Evolutionary conservation across 202 grass and related monocot genomes (phyloP), one percentile per base, ranked within the genome.

Genomic region (Setaria viridis): DNA sequence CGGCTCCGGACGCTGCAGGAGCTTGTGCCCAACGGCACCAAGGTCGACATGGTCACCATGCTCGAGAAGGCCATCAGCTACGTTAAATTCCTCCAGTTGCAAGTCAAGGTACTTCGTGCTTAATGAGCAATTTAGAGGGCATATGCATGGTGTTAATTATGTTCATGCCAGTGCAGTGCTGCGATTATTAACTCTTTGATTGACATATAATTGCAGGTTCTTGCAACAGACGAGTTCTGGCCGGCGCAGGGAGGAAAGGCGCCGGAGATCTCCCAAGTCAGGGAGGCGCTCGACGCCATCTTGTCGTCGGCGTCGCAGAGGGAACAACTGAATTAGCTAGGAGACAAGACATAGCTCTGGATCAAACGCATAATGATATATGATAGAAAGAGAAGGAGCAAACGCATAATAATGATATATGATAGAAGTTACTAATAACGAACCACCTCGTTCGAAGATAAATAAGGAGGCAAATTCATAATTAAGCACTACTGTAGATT

Each of bases 21-120:
- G 88, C 82, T 99, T 20, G 93, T 99, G 45, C 93, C 93, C 42
- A 99, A 91, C 69, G 93, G 97, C 53, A 91, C 90, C 47, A 96
- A 99, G 87, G 92, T 94, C 69, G 94, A 97, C 91, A 62, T 94
- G 73, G 93, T 96, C 59, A 96, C 94, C 62, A 99, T 99, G 97
- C 89, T 99, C 47, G 93, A 99, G 68, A 99, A 96, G 68, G 97
- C 97, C 70, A 85, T 96, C 74, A 85, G 77, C 82, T 91, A 99
- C 86, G 97, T 99, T 67, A 92, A 96, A 60, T 96, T 99, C 72
- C 97, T 99, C 54, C 93, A 99, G 86, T 37, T 99, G 55, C 97
- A 99, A 80, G 97, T 99, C 87, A 93, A 98, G 89, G 94, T 94
- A 85, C 1, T 11, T 66, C 8, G 42, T 66, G 69, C 17, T 15